A percentile compares a stretch with the other conserved stretches of the same genome.
Evolutionary conservation across 768 basidiomycete genomes (phyloP).

Genomic region (Termitomyces sp.): DNA sequence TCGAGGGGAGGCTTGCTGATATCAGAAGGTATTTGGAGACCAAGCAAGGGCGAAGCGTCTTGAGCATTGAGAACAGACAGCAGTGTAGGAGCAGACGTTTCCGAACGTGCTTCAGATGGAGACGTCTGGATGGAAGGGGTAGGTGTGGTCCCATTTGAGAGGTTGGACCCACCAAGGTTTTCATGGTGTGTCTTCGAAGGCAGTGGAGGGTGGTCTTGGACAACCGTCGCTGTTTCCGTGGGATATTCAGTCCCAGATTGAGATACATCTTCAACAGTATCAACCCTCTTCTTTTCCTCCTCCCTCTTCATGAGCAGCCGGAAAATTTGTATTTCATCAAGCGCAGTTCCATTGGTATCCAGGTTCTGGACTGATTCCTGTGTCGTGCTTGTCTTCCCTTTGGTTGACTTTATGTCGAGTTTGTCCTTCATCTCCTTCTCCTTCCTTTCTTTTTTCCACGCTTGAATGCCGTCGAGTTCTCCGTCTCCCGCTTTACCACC

Average conservation of each 20-base stretch:
- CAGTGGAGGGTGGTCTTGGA: not conserved
- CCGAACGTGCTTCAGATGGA: constrained; percentile 6
- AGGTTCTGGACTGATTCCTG: constrained; percentile 9
- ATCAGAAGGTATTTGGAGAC: not conserved
- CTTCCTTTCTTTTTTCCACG: constrained; percentile 82
- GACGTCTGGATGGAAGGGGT: not conserved
- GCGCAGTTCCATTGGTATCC: constrained; percentile 28
- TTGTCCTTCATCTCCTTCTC: constrained; percentile 63
- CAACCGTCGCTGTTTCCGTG: not conserved
- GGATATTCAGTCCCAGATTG: not conserved
- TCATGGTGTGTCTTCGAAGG: not conserved
- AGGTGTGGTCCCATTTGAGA: not conserved
- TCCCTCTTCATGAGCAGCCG: constrained; percentile 79
- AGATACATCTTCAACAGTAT: constrained; percentile 12
- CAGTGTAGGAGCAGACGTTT: not conserved
- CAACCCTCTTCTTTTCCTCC: constrained; percentile 41
- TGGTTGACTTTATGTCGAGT: constrained; percentile 14
- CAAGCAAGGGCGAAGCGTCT: not conserved
- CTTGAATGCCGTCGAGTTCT: constrained; percentile 79
- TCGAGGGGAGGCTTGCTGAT: not conserved
- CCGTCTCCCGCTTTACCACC: constrained; percentile 56
- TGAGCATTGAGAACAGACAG: constrained; percentile 9
- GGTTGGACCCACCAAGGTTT: not conserved
- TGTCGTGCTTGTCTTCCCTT: not conserved
- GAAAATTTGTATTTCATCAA: constrained; percentile 85